Conservation (phyloP, 495 filamentous ascomycete species). For the Penicillium maclennaniae region DNA sequence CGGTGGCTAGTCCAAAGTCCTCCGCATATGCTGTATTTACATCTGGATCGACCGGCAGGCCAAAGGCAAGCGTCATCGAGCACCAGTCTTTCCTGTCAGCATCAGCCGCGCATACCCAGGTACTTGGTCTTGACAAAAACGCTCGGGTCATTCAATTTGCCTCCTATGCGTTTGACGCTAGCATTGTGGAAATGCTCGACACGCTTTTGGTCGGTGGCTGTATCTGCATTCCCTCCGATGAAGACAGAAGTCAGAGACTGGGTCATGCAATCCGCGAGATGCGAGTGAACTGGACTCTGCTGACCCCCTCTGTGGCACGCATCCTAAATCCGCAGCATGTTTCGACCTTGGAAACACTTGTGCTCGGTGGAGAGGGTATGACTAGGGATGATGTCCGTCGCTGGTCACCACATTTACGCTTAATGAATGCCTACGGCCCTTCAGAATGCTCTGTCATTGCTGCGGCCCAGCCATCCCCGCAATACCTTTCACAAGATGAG, state of each 20-base stretch:
- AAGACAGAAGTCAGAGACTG: constrained; percentile 19
- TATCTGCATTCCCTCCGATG: constrained; percentile 37
- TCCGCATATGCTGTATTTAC: constrained; percentile 30
- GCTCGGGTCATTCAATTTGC: constrained; percentile 28
- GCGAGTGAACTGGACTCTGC: constrained; percentile 9
- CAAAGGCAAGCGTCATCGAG: constrained; percentile 34
- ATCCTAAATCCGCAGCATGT: constrained; percentile 31
- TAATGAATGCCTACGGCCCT: constrained; percentile 35
- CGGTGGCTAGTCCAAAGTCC: neutral
- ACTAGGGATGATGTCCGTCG: constrained; percentile 8
- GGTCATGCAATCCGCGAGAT: constrained; percentile 20
- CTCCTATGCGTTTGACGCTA: constrained; percentile 31
- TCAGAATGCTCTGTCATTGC: constrained; percentile 29
- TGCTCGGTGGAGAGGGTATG: constrained; percentile 23
- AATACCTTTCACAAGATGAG: too few relatives aligned
- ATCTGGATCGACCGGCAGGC: constrained; percentile 35
- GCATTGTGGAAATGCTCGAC: constrained; percentile 54
- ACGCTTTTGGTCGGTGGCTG: constrained; percentile 54
- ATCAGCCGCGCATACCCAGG: constrained; percentile 8
- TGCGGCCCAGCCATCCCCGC: too few relatives aligned
- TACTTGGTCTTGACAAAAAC: constrained; percentile 15
- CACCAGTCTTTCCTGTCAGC: constrained; percentile 21
- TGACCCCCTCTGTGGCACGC: constrained; percentile 30
- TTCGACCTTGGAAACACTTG: constrained; percentile 21
- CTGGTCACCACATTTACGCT: constrained; percentile 11